These are phyloP conservation scores for Alectoria sarmentosa DNA, from an alignment of 495 filamentous ascomycete species.

Conservation along the genomic window DNA sequence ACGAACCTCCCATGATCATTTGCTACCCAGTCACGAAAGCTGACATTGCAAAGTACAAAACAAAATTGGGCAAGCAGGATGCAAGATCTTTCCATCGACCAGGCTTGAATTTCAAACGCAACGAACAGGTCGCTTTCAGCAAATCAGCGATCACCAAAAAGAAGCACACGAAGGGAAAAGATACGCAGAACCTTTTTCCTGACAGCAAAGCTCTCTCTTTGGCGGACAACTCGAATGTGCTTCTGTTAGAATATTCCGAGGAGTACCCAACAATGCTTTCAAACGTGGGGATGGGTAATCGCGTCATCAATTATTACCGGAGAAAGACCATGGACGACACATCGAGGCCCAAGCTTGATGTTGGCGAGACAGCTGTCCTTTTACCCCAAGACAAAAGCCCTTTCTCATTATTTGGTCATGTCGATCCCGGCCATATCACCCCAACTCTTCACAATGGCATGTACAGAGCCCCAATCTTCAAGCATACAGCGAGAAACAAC, in stretches of 20 bases:
- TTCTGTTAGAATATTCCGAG: constrained; percentile 93
- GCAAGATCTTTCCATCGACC: constrained; percentile 91
- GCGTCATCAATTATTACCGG: constrained; percentile 93
- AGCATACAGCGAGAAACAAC: constrained; percentile 65
- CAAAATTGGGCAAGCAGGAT: constrained; percentile 68
- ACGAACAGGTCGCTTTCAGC: constrained; percentile 46
- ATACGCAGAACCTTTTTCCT: constrained; percentile 65
- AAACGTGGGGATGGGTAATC: constrained; percentile 94
- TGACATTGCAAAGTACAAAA: constrained; percentile 55
- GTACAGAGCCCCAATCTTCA: constrained; percentile 90
- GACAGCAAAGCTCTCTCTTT: constrained; percentile 67
- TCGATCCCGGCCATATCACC: constrained; percentile 80
- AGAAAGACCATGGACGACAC: constrained; percentile 75
- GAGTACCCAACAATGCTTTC: constrained; percentile 86
- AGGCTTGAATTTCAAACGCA: constrained; percentile 49
- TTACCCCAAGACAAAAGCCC: constrained; percentile 91
- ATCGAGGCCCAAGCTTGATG: constrained; percentile 62
- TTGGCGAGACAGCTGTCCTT: constrained; percentile 81
- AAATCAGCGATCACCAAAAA: constrained; percentile 65
- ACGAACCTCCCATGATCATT: neutral
- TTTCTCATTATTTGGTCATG: constrained; percentile 88
- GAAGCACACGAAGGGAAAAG: constrained; percentile 70
- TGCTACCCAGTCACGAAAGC: neutral
- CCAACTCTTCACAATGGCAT: constrained; percentile 91
- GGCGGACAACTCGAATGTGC: constrained; percentile 76